Percentiles rank a stretch among this genome's conserved stretches.
Conservation (phyloP, 1,139 yeast species). For the Pichia sp. region DNA sequence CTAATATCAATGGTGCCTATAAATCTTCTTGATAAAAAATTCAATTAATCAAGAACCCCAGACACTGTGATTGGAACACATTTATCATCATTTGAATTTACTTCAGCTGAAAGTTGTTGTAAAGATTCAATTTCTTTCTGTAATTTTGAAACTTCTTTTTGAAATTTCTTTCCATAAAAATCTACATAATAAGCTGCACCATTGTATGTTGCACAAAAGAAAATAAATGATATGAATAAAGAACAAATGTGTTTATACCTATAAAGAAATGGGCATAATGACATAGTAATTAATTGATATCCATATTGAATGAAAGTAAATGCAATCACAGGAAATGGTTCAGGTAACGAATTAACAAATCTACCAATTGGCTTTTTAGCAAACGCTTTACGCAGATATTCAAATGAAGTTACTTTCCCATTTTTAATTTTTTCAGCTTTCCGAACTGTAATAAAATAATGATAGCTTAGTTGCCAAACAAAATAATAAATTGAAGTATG, state of each 20-base stretch:
- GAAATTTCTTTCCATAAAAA: constrained; percentile 81
- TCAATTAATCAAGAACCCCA: background rate
- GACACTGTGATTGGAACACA: too few species aligned
- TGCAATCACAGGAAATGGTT: constrained; percentile 75
- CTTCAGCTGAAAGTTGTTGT: constrained; percentile 36
- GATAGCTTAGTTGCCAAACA: constrained; percentile 88
- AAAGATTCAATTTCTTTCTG: constrained; percentile 60
- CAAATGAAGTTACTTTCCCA: constrained; percentile 86
- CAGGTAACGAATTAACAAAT: constrained; percentile 77
- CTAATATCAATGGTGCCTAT: too few species aligned
- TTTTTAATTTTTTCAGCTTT: constrained; percentile 74
- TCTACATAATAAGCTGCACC: constrained; percentile 95
- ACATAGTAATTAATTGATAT: constrained; percentile 86
- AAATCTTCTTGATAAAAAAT: too few species aligned
- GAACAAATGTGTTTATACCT: constrained; percentile 62
- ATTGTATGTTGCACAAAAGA: constrained; percentile 75
- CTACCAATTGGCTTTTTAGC: constrained; percentile 61
- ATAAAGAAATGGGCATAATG: constrained; percentile 84
- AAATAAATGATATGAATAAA: constrained; percentile 61
- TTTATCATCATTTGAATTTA: too few species aligned
- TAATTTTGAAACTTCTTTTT: constrained; percentile 69
- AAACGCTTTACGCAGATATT: constrained; percentile 70
- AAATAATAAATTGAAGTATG: constrained; percentile 82
- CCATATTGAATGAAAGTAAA: constrained; percentile 83
- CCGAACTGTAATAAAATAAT: constrained; percentile 82